Percentiles rank a stretch among this genome's conserved stretches.
Evolutionary conservation across 1,284 basidiomycete genomes (phyloP).

Genomic region (Boletus semigastroideus): DNA sequence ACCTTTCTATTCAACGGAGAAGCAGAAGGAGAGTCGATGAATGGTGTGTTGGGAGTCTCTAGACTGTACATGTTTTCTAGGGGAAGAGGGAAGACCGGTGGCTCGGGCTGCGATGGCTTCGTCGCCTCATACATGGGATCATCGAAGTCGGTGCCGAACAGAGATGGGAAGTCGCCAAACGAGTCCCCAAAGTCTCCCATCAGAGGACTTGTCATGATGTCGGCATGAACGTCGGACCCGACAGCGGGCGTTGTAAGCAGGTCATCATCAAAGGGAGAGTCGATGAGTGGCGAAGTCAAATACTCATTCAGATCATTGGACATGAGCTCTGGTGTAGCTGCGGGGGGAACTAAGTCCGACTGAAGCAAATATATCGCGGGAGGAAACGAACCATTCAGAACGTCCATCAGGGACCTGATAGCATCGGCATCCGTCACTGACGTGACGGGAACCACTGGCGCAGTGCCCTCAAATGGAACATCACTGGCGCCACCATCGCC

Average conservation of each 20-base stretch:
- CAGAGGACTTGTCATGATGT: slow-evolving; percentile 39
- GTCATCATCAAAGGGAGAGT: slow-evolving; percentile 56
- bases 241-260: slow-evolving; percentile 55
- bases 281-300: slow-evolving; percentile 49
- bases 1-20: slow-evolving; percentile 33
- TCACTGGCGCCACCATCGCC: slow-evolving; percentile 23
- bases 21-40: slow-evolving; percentile 41
- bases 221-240: slow-evolving; percentile 39
- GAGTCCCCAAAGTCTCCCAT: slow-evolving; percentile 36
- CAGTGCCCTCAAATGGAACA: slow-evolving; percentile 19
- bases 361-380: accelerated
- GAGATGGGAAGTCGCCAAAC: slow-evolving; percentile 32
- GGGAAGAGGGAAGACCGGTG: slow-evolving; percentile 14
- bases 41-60: slow-evolving; percentile 42
- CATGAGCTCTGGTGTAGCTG: slow-evolving; percentile 40
- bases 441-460: slow-evolving; percentile 7
- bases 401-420: slow-evolving; percentile 43
- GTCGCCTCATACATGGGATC: slow-evolving; percentile 3
- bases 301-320: slow-evolving; percentile 37
- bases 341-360: background rate
- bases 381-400: slow-evolving; percentile 39
- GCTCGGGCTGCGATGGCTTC: slow-evolving; percentile 19
- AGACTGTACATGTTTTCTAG: slow-evolving; percentile 44
- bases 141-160: slow-evolving; percentile 19
- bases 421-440: slow-evolving; percentile 31